Percentiles rank a stretch among this genome's conserved stretches.
Conservation (phyloP, 164 flowering plant species). For the Berberis thunbergii region DNA sequence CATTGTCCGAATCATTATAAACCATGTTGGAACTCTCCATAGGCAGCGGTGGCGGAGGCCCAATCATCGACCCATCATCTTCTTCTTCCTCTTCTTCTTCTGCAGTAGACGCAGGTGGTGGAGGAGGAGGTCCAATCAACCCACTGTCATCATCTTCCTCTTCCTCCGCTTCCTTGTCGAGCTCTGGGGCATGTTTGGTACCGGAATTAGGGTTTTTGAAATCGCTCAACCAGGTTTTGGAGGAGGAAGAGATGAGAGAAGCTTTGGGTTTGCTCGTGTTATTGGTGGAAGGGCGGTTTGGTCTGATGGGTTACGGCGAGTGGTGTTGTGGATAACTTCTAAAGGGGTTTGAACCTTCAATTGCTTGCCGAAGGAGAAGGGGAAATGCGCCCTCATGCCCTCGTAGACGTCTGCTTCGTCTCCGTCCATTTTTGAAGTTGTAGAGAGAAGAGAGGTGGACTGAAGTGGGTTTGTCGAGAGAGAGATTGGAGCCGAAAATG, state of each 20-base stretch:
- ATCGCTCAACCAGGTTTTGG: slow-evolving; percentile 41
- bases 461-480: too few relatives aligned
- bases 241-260: slow-evolving; percentile 33
- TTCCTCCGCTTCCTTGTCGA: slow-evolving; percentile 20
- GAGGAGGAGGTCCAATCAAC: slow-evolving; percentile 63
- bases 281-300: neutral
- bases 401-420: slow-evolving; percentile 78
- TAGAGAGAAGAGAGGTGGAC: neutral
- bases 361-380: slow-evolving; percentile 79
- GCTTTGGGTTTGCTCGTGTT: slow-evolving; percentile 2
- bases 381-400: slow-evolving; percentile 76
- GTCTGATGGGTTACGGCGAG: slow-evolving; percentile 40
- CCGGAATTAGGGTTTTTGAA: slow-evolving; percentile 39
- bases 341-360: slow-evolving; percentile 56
- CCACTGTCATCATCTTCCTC: slow-evolving; percentile 23
- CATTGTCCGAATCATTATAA: slow-evolving; percentile 20
- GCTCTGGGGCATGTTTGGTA: slow-evolving; percentile 17
- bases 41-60: too few relatives aligned
- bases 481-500: too few relatives aligned
- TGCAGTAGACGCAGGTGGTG: slow-evolving; percentile 26
- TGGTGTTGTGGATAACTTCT: slow-evolving; percentile 65
- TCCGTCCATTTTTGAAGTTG: slow-evolving; percentile 18
- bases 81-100: slow-evolving; percentile 24
- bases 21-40: too few relatives aligned
- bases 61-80: slow-evolving; percentile 18